A percentile compares a stretch with the other conserved stretches of the same genome.
Evolutionary conservation across 768 basidiomycete genomes (phyloP).

Genomic region (Panaeolus papilionaceus): DNA sequence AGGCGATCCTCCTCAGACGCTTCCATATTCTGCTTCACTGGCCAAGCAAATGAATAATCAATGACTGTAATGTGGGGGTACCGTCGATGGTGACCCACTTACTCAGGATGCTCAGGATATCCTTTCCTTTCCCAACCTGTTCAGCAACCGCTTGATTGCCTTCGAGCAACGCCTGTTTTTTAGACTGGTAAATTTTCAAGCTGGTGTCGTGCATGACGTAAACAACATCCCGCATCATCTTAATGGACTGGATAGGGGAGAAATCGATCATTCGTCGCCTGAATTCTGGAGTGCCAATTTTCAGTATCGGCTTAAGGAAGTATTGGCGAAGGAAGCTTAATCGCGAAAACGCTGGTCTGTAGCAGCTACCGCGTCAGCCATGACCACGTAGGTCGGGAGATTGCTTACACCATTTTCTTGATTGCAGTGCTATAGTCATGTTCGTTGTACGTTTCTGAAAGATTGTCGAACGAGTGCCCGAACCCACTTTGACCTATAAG

Average conservation of each 20-base stretch:
- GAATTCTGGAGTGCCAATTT: slow-evolving; percentile 37
- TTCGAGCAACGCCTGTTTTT: slow-evolving; percentile 41
- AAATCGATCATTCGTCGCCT: slow-evolving; percentile 38
- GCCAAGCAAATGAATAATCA: not conserved
- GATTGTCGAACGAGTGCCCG: slow-evolving; percentile 47
- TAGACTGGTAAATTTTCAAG: slow-evolving; percentile 40
- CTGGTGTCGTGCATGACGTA: slow-evolving; percentile 44
- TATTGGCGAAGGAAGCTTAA: slow-evolving; percentile 25
- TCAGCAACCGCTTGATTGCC: slow-evolving; percentile 41
- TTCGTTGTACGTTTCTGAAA: slow-evolving; percentile 35
- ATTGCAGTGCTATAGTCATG: slow-evolving; percentile 40
- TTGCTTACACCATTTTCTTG: slow-evolving; percentile 37
- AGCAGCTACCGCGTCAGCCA: no score
- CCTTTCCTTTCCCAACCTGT: slow-evolving; percentile 46
- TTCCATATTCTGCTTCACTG: slow-evolving; percentile 48
- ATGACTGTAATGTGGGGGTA: no score
- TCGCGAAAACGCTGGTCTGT: slow-evolving; percentile 24
- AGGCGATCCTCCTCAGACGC: slow-evolving; percentile 38
- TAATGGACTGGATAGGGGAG: slow-evolving; percentile 38
- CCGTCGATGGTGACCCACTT: slow-evolving; percentile 19
- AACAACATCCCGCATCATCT: slow-evolving; percentile 37
- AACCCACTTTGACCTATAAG: slow-evolving; percentile 56
- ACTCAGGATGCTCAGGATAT: slow-evolving; percentile 56
- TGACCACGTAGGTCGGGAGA: no score
- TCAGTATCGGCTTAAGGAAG: slow-evolving; percentile 28